phyloP scores from a whole-genome alignment of 2,329 filamentous ascomycete species.

The Sphaceloma murrayae region DNA sequence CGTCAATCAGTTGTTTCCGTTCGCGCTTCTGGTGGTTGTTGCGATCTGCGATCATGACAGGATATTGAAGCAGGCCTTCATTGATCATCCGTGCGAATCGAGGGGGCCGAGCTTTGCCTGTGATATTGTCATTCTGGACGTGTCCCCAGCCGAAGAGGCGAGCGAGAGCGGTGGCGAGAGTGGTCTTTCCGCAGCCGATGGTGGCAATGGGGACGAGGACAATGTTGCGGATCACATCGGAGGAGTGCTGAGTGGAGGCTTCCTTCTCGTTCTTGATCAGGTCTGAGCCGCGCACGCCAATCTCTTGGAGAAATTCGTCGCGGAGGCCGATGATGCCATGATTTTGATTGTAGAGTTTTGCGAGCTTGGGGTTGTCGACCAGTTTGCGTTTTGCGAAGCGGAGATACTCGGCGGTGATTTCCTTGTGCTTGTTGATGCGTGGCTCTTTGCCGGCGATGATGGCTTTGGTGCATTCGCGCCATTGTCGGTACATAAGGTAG shows the following conservation, averaged over 20 bases:
- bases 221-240: slow-evolving; percentile 55
- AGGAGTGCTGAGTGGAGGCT: slow-evolving; percentile 40
- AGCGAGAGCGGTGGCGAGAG: slow-evolving; percentile 68
- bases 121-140: slow-evolving; percentile 93
- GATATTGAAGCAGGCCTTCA: slow-evolving; percentile 51
- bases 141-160: slow-evolving; percentile 87
- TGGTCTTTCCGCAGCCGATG: slow-evolving; percentile 95
- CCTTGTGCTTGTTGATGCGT: slow-evolving; percentile 72
- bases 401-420: slow-evolving; percentile 87
- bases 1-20: slow-evolving; percentile 74
- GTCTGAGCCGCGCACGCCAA: slow-evolving; percentile 78
- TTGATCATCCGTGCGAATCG: slow-evolving; percentile 66
- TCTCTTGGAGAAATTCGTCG: slow-evolving; percentile 74
- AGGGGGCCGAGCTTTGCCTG: slow-evolving; percentile 63
- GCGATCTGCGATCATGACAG: slow-evolving; percentile 79
- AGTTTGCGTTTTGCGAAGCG: slow-evolving; percentile 68
- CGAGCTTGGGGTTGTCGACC: slow-evolving; percentile 56
- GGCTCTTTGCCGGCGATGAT: slow-evolving; percentile 67
- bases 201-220: slow-evolving; percentile 87
- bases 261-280: slow-evolving; percentile 68
- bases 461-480: slow-evolving; percentile 92
- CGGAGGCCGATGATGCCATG: slow-evolving; percentile 91
- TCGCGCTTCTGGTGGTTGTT: slow-evolving; percentile 91
- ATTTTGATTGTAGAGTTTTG: slow-evolving; percentile 67
- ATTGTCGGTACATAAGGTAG: slow-evolving; percentile 97